These are phyloP conservation scores for Piromyces sp. DNA, from an alignment of 192 early-diverging fungal genomes.

Conservation along the genomic window DNA sequence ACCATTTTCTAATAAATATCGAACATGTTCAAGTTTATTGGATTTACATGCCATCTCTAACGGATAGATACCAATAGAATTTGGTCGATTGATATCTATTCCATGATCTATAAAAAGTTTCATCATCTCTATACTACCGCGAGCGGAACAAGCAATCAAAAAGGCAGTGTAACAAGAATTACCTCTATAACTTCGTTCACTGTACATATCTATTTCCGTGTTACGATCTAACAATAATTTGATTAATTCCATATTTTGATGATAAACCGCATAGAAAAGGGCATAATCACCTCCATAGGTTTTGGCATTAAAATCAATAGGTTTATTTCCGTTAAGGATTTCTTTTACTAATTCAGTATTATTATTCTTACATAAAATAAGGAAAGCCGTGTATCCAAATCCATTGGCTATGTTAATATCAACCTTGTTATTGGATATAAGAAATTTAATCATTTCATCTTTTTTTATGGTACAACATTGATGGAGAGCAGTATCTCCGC, in stretches of 20 bases:
- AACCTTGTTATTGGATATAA: neutral
- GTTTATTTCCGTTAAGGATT: neutral
- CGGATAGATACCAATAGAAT: neutral
- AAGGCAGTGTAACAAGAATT: neutral
- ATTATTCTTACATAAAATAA: neutral
- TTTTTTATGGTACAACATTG: neutral
- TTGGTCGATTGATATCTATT: neutral
- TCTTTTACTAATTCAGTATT: neutral
- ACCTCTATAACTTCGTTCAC: neutral
- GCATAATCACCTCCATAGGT: neutral
- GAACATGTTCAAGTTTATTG: neutral
- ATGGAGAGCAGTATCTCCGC: neutral
- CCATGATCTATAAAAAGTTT: neutral
- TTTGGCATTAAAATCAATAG: neutral
- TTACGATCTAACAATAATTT: neutral
- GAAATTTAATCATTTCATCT: neutral
- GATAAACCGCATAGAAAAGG: neutral
- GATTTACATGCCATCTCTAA: neutral
- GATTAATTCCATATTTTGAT: neutral
- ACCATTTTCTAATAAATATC: neutral
- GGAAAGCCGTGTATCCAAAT: neutral
- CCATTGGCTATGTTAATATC: neutral
- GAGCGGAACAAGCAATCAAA: neutral
- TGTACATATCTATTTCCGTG: neutral
- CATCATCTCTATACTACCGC: neutral